Base-by-base conservation (phyloP, 352 stramenopile species). In the Pseudoperonospora humuli region DNA sequence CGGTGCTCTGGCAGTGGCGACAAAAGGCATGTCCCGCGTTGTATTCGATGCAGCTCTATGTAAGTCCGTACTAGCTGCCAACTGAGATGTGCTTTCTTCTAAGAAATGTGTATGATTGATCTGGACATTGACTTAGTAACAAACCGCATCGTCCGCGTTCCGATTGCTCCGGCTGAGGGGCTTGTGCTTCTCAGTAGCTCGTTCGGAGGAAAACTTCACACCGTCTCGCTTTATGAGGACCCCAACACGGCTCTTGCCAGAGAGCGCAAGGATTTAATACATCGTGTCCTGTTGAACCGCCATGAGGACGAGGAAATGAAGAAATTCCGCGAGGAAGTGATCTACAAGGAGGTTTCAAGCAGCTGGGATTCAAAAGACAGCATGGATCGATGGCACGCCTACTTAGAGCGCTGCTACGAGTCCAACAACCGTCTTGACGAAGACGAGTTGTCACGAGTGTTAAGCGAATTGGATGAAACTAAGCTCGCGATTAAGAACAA, bases 141-240 rank as follows among this genome's bases (percentile, higher is more conserved):
- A 14, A 86, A 76, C 42, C 72, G 72, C 14, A 83, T 88, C 39
- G 61, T 96, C 6, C 74, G 80, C n/a, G 67, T 95, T 19, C 87
- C 87, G 11, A 82, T 95, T 15, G 87, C 84, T 18, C 87, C 87
- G 1, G 71, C 85, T 0, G 83, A 96, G 29, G 86, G 86, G 2
- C 73, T 96, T 18, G 65, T 96, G 5, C 64, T 96, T 31, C 60
- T 84, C 18, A 86, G 74, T 45, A 89, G 75, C 33, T 70, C 71
- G 1, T 94, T 95, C 39, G 79, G 79, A 25, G 76, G 76, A 14
- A 88, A 85, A 43, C 66, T 83, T 21, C 79, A 88, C 57, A 70
- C 74, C 0, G 82, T 92, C 9, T 89, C 79, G 13, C 49, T 93
- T 8, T 75, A 81, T 17, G 48, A 73, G 21, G 78, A 91, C 40